phyloP scores from a whole-genome alignment of 1,284 basidiomycete genomes.

The Ustilago cynodontis region DNA sequence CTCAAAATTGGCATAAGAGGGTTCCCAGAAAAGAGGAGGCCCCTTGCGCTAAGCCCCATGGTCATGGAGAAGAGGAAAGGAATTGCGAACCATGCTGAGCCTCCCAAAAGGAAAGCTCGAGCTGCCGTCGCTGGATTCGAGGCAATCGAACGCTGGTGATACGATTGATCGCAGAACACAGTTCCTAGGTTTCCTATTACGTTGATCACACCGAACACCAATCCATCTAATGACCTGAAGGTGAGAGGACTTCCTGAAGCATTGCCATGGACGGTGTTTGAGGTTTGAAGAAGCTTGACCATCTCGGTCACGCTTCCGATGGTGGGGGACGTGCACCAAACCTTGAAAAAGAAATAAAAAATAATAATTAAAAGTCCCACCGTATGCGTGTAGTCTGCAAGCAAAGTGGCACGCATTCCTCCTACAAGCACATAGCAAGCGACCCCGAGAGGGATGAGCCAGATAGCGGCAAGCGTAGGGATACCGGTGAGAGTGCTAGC shows the following conservation, averaged over 20 bases:
- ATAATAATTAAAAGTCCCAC: constrained; percentile 63
- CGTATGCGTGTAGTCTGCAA: constrained; percentile 68
- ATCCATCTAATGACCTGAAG: constrained; percentile 82
- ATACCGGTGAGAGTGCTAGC: constrained; percentile 74
- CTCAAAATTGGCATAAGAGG: constrained; percentile 57
- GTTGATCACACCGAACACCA: constrained; percentile 91
- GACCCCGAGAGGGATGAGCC: constrained; percentile 64
- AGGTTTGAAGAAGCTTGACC: constrained; percentile 73
- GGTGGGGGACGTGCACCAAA: constrained; percentile 76
- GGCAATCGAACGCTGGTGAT: constrained; percentile 85
- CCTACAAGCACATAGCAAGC: constrained; percentile 64
- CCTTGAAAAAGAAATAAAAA: constrained; percentile 75
- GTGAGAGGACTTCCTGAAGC: constrained; percentile 78
- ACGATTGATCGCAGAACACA: constrained; percentile 78
- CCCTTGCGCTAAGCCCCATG: constrained; percentile 75
- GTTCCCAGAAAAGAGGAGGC: constrained; percentile 67
- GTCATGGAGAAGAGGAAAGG: constrained; percentile 76
- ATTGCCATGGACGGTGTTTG: constrained; percentile 75
- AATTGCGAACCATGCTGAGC: constrained; percentile 79
- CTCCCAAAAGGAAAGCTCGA: constrained; percentile 88
- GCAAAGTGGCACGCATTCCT: constrained; percentile 65
- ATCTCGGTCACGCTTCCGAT: constrained; percentile 59
- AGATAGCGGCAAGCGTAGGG: constrained; percentile 59
- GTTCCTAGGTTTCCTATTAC: constrained; percentile 70
- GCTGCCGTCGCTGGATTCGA: constrained; percentile 84